Evolutionary conservation across 352 stramenopile genomes (phyloP).

Genomic region (Globisporangium carolinianum): DNA sequence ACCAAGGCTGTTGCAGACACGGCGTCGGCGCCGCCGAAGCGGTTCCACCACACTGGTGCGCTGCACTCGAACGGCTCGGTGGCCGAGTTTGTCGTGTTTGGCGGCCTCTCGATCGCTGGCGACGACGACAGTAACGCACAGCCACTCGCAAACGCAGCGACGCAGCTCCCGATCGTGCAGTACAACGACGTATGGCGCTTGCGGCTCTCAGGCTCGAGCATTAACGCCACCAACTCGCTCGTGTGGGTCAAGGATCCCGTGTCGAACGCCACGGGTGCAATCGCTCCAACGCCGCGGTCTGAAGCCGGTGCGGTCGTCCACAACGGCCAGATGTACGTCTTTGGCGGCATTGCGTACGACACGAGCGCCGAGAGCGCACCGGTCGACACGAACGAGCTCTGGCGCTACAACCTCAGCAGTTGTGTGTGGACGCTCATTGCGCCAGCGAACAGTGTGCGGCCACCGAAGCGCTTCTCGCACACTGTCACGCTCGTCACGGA

Average conservation of each 20-base stretch:
- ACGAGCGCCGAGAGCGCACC: constrained; percentile 24
- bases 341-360: constrained; percentile 66
- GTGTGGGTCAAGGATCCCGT: constrained; percentile 33
- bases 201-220: constrained; percentile 11
- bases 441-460: constrained; percentile 11
- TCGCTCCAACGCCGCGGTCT: constrained; percentile 27
- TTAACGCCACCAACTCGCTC: background rate
- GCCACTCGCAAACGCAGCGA: background rate
- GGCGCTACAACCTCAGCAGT: constrained; percentile 44
- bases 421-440: constrained; percentile 35
- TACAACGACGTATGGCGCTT: constrained; percentile 53
- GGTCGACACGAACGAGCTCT: constrained; percentile 51
- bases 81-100: constrained; percentile 45
- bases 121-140: background rate
- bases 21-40: constrained; percentile 19
- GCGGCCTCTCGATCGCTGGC: constrained; percentile 32
- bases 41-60: constrained; percentile 35
- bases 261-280: constrained; percentile 3
- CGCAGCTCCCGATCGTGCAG: constrained; percentile 27
- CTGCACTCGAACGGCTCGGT: constrained; percentile 34
- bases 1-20: constrained; percentile 16
- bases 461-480: constrained; percentile 56
- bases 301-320: constrained; percentile 45
- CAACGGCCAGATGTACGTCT: constrained; percentile 49
- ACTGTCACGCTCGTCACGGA: constrained; percentile 34